Evolutionary conservation across 2,329 filamentous ascomycete genomes (phyloP).

Genomic region (Gliomastix tumulicola): DNA sequence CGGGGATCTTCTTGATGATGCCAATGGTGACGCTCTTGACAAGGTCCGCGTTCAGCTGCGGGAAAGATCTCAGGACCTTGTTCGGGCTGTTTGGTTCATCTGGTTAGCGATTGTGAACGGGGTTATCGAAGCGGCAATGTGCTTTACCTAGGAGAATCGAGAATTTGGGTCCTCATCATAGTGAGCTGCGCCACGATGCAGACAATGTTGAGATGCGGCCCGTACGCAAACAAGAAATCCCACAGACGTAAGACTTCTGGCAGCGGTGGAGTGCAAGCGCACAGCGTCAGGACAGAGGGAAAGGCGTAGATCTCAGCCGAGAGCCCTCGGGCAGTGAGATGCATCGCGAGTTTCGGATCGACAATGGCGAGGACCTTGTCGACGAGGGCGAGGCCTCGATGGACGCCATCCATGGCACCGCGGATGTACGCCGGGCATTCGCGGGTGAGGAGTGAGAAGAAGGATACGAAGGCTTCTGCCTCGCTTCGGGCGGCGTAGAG

Average conservation of each 20-base stretch:
- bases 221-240: constrained; percentile 97
- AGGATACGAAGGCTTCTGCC: constrained; percentile 87
- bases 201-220: constrained; percentile 87
- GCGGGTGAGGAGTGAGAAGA: constrained; percentile 77
- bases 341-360: constrained; percentile 77
- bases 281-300: constrained; percentile 87
- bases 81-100: constrained; percentile 61
- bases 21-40: constrained; percentile 81
- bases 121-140: background rate
- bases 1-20: constrained; percentile 83
- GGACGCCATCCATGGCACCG: constrained; percentile 94
- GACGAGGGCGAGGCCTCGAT: constrained; percentile 82
- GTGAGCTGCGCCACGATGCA: constrained; percentile 96
- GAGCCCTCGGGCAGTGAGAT: constrained; percentile 80
- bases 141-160: constrained; percentile 73
- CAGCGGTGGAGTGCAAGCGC: constrained; percentile 89
- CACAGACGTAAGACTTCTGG: constrained; percentile 89
- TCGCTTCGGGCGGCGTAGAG: constrained; percentile 92
- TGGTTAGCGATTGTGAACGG: background rate
- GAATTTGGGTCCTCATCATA: constrained; percentile 75
- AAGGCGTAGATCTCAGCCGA: constrained; percentile 95
- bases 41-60: constrained; percentile 72
- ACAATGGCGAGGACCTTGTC: constrained; percentile 89
- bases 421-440: constrained; percentile 93
- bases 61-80: constrained; percentile 82